phyloP scores from a whole-genome alignment of 306 rosid genomes.

The Cicer pinnatifidum region DNA sequence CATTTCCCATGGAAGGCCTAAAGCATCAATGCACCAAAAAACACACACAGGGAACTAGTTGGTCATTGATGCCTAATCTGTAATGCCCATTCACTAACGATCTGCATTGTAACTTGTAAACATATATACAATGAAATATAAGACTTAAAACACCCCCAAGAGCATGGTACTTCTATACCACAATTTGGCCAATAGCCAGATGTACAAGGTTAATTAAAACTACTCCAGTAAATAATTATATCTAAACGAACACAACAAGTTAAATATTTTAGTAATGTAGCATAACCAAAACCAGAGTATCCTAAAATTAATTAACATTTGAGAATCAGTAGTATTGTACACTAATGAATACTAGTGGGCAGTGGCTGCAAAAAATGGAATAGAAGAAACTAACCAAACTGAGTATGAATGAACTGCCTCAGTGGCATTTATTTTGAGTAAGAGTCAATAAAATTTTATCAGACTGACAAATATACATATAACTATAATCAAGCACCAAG shows the following conservation, averaged over 20 bases:
- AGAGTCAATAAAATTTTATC: slow-evolving; percentile 5
- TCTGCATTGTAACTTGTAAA: neutral
- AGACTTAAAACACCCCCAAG: neutral
- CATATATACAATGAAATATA: neutral
- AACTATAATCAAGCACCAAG: neutral
- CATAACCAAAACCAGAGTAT: neutral
- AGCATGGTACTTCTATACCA: neutral
- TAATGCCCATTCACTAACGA: neutral
- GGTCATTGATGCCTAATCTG: neutral
- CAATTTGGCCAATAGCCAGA: neutral
- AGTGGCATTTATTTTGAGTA: slow-evolving; percentile 12
- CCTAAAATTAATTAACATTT: neutral
- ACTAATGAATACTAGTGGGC: neutral
- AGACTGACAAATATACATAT: neutral
- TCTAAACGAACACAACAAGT: neutral
- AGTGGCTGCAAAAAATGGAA: slow-evolving; percentile 8
- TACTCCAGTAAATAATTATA: neutral
- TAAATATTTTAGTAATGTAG: neutral
- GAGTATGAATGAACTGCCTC: neutral
- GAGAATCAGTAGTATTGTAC: neutral
- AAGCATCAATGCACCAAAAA: slow-evolving; percentile 1
- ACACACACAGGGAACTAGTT: neutral
- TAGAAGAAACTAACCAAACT: neutral
- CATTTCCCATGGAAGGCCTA: neutral
- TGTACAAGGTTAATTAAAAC: neutral